Evolutionary conservation across 352 stramenopile genomes (phyloP).

Genomic region (Phytopythium aichiense): DNA sequence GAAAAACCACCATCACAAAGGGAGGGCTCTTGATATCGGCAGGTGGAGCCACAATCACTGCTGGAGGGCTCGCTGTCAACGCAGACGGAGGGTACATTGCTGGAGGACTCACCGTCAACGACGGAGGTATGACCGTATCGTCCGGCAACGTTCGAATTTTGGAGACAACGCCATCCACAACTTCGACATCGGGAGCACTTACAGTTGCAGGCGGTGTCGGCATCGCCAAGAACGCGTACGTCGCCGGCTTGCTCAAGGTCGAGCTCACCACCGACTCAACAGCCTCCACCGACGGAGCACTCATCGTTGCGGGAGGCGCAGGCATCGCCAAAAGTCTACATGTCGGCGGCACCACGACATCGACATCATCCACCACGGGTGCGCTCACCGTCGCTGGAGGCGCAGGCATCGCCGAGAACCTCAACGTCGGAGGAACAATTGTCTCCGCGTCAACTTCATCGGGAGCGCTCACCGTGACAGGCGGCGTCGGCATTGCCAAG

Average conservation of each 20-base stretch:
- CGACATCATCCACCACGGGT: not conserved
- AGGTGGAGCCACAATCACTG: constrained; percentile 20
- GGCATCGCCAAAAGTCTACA: constrained; percentile 11
- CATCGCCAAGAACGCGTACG: not conserved
- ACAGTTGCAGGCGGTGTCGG: not conserved
- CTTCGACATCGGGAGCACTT: not conserved
- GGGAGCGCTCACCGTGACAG: constrained; percentile 7
- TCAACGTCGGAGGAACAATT: constrained; percentile 3
- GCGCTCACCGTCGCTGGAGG: constrained; percentile 1
- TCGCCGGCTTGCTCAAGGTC: not conserved
- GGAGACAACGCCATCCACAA: not conserved
- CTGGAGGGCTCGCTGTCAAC: constrained; percentile 15
- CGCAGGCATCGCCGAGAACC: constrained; percentile 9
- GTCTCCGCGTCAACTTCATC: not conserved
- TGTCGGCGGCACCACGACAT: constrained; percentile 7
- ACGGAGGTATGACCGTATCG: constrained; percentile 10
- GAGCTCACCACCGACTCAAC: constrained; percentile 1
- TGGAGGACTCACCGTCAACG: constrained; percentile 12
- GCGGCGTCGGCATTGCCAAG: not conserved
- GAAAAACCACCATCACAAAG: constrained; percentile 27
- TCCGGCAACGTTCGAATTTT: not conserved
- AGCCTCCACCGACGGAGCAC: constrained; percentile 6
- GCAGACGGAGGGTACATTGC: constrained; percentile 7
- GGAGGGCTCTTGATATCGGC: constrained; percentile 22
- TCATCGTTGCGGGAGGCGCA: constrained; percentile 7